Percentiles rank a stretch among this genome's conserved stretches.
Conservation (phyloP, 257 asterid genomes). For the Petunia secreta region DNA sequence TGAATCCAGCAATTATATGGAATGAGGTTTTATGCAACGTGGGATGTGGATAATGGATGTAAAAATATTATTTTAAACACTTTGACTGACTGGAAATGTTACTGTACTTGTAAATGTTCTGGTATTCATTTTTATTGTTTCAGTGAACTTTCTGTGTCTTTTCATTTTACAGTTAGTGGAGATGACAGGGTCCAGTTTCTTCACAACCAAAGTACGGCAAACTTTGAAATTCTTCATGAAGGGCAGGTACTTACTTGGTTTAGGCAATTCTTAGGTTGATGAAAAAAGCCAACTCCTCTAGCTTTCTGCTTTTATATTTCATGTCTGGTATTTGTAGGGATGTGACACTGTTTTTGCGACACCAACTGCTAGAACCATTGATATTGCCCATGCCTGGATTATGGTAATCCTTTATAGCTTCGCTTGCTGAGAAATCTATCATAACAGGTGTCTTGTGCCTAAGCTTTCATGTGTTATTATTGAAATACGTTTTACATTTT, state of each 20-base stretch:
- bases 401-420: slow-evolving; percentile 59
- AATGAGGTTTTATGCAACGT: neutral
- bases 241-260: slow-evolving; percentile 73
- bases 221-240: slow-evolving; percentile 77
- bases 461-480: slow-evolving; percentile 20
- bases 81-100: neutral
- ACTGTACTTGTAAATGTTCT: neutral
- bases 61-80: neutral
- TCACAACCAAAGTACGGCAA: slow-evolving; percentile 97
- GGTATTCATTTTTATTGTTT: neutral
- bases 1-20: neutral
- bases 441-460: slow-evolving; percentile 11
- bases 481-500: slow-evolving; percentile 31
- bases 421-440: slow-evolving; percentile 22
- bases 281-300: slow-evolving; percentile 12
- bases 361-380: slow-evolving; percentile 95
- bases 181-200: slow-evolving; percentile 89
- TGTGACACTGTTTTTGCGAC: slow-evolving; percentile 95
- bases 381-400: slow-evolving; percentile 86
- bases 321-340: slow-evolving; percentile 58
- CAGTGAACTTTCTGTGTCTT: slow-evolving; percentile 28
- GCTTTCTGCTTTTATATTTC: slow-evolving; percentile 23
- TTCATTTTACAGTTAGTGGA: slow-evolving; percentile 76
- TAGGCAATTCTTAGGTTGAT: slow-evolving; percentile 9
- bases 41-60: neutral